Percentiles rank a stretch among this genome's conserved stretches.
Conservation (phyloP, 225 moss, liverwort and hornwort genomes). For the Climacium dendroides region DNA sequence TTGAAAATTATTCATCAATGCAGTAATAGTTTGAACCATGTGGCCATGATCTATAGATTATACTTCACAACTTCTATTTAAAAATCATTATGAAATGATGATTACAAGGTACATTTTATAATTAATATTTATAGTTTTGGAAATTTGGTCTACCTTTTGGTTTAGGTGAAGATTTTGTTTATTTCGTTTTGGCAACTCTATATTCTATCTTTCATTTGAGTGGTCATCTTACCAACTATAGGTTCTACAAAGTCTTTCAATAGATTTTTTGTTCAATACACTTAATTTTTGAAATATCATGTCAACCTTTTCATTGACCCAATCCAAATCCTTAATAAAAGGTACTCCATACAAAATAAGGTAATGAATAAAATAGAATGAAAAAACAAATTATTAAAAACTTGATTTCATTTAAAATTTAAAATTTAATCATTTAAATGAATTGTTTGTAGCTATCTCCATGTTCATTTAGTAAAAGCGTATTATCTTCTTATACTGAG, state of each 20-base stretch:
- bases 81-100: too few species aligned
- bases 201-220: background rate
- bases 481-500: too few species aligned
- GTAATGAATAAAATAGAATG: too few species aligned
- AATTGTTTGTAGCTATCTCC: too few species aligned
- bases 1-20: background rate
- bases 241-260: background rate
- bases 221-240: background rate
- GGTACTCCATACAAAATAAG: too few species aligned
- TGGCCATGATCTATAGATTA: background rate
- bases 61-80: too few species aligned
- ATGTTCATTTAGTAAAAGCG: too few species aligned
- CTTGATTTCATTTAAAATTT: too few species aligned
- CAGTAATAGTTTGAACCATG: background rate
- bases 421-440: too few species aligned
- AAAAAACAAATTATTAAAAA: too few species aligned
- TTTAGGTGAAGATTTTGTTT: background rate
- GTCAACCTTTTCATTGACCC: background rate
- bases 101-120: too few species aligned
- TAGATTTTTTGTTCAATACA: background rate
- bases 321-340: fast-evolving
- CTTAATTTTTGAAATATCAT: background rate
- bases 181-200: background rate
- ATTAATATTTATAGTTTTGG: too few species aligned
- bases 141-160: background rate